Evolutionary conservation across 2,329 filamentous ascomycete genomes (phyloP).

Genomic region (Talaromyces sp.): DNA sequence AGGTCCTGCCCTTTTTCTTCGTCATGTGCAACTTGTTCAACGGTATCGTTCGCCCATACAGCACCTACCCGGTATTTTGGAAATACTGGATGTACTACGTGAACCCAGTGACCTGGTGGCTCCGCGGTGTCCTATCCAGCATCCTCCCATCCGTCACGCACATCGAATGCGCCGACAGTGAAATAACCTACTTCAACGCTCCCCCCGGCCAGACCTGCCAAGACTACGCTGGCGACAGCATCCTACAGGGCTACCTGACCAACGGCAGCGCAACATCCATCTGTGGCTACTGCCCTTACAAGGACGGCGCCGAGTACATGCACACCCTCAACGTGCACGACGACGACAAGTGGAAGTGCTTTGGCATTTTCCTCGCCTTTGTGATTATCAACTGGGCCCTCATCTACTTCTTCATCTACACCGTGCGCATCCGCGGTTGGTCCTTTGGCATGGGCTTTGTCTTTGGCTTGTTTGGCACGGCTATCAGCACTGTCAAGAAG

Average conservation of each 20-base stretch:
- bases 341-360: conserved; percentile 65
- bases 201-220: conserved; percentile 62
- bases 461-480: conserved; percentile 46
- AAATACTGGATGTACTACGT: conserved; percentile 66
- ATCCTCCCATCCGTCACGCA: conserved; percentile 49
- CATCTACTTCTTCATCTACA: conserved; percentile 75
- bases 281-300: conserved; percentile 69
- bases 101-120: conserved; percentile 68
- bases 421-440: conserved; percentile 66
- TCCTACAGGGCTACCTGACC: conserved; percentile 57
- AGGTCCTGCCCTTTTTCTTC: conserved; percentile 73
- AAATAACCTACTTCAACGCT: conserved; percentile 62
- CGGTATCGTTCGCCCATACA: conserved; percentile 68
- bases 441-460: conserved; percentile 62
- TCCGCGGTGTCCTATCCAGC: conserved; percentile 64
- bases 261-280: conserved; percentile 54
- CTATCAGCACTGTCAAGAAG: conserved; percentile 29
- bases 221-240: conserved; percentile 54
- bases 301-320: conserved; percentile 63
- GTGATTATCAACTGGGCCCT: conserved; percentile 66
- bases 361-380: conserved; percentile 70
- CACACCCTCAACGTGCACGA: conserved; percentile 51
- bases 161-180: conserved; percentile 51
- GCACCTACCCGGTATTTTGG: conserved; percentile 64
- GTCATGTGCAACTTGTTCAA: conserved; percentile 74